A percentile compares a stretch with the other conserved stretches of the same genome.
These are phyloP conservation scores for Talaromyces thailandensis DNA, from an alignment of 495 filamentous ascomycete species.

Conservation along the genomic window DNA sequence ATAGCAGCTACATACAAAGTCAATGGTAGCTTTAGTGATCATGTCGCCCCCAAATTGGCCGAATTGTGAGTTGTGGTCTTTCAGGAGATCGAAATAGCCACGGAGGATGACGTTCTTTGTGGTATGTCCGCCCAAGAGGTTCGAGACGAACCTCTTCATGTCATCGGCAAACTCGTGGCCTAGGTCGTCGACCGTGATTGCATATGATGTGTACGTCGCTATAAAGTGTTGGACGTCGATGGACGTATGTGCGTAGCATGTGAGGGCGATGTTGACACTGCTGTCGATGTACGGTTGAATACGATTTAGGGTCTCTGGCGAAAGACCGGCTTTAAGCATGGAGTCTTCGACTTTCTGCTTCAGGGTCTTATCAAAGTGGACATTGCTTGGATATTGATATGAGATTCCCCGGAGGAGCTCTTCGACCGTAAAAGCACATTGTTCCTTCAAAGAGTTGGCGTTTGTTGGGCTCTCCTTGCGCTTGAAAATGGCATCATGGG, in stretches of 20 bases:
- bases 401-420: background rate
- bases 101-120: background rate
- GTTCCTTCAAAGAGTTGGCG: background rate
- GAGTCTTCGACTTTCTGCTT: background rate
- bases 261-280: background rate
- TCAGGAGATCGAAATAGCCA: background rate
- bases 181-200: background rate
- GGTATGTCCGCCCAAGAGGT: background rate
- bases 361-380: background rate
- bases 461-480: background rate
- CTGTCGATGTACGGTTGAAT: background rate
- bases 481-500: background rate
- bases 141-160: background rate
- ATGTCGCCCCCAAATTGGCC: background rate
- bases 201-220: background rate
- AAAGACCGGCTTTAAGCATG: background rate
- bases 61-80: background rate
- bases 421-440: background rate
- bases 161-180: slow-evolving; percentile 2
- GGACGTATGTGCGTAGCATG: background rate
- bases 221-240: background rate
- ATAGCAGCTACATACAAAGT: slow-evolving; percentile 1
- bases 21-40: background rate
- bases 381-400: background rate
- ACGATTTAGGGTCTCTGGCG: background rate